Base-by-base conservation (phyloP, 805 yeast genomes). In the Teunomyces pallodes region DNA sequence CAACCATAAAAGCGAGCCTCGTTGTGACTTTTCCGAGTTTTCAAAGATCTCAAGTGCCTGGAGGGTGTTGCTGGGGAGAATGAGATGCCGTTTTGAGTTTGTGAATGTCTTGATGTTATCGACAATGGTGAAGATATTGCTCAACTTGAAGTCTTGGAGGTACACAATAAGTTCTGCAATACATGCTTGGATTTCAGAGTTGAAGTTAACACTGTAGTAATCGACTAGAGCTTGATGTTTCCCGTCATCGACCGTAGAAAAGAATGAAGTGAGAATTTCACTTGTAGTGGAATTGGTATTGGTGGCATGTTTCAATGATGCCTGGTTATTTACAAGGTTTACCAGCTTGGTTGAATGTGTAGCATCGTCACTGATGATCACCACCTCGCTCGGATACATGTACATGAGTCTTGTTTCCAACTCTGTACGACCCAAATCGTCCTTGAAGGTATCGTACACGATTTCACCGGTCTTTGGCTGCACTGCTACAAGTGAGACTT, bases 1-100 rank as follows among this genome's bases (percentile, higher is more conserved):
- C 2, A 89, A 70, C 90, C 95, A 88, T 12, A 87, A 62, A 10
- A 92, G 67, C 0, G 96, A 82, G 0, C 97, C 98, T 29, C 74
- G 66, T 7, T 70, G 71, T 4, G 74, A 67, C 9, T 68, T 62
- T 12, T 64, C 58, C 3, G 75, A 67, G 56, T 88, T 88, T 16
- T 71, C 69, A 57, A 87, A 89, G 1, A 94, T 77, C 58, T 94
- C 97, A 16, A 94, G 67, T 38, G 87, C 82, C 29, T 76, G 75
- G 4, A 94, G 55, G 0, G 96, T 83, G 56, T 79, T 82, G 1
- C 85, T 79, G 46, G 86, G 84, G 28, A 86, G 60, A 10, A 83
- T 64, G 70, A 82, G 69, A 77, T 80, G 81, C 42, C 72, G 74
- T 10, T 72, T 60, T 1, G 74, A 54, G 20, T 75, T 61, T 1